Base-by-base conservation (phyloP, 352 stramenopile genomes). In the Halophytophthora batemanensis region DNA sequence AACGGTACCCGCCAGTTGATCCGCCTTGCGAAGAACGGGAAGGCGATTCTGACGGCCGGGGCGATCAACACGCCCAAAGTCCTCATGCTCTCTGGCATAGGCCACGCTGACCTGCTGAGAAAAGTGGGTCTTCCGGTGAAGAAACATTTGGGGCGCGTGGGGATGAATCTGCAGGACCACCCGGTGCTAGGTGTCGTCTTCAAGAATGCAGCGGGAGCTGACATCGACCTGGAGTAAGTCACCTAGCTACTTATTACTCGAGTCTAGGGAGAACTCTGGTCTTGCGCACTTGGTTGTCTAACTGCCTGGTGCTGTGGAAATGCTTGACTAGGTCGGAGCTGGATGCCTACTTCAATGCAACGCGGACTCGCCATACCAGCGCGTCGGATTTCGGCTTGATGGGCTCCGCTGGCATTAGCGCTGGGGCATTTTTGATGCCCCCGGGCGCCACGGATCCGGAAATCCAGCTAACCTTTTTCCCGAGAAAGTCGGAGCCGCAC, bases 401-500 rank as follows among this genome's bases (percentile, higher is more conserved):
- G 50, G 82, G 74, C 0, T 85, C 78, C 5, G 64, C 82, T 22
- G 85, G 85, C 8, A 71, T 93, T 45, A 86, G 74, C 17, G 77
- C 69, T 14, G 85, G 85, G 3, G 85, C 78, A 2, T 93, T 95
- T 46, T 50, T 95, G 2, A 79, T 74, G 19, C 76, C 85, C 8
- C 84, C 84, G 0, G 83, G 79, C n/a, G 56, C 61, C 12, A 87
- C 76, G 6, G 23, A 69, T 2, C 83, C 87, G n/a, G 75, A 96
- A 51, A 80, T 96, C 45, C 86, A 97, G 60, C 62, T 96, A 18
- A 96, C 89, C 7, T 69, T 96, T 28, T 97, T 97, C 44, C 89
- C 87, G 5, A 71, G 68, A 8, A 80, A 90, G 31, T 87, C 69
- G 0, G 86, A 96, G 65, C 86, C 86, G 6, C 80, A 94, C 47